These are phyloP conservation scores for Tieghemostelium lacteum DNA, from an alignment of 78 protist species.

Conservation along the genomic window DNA sequence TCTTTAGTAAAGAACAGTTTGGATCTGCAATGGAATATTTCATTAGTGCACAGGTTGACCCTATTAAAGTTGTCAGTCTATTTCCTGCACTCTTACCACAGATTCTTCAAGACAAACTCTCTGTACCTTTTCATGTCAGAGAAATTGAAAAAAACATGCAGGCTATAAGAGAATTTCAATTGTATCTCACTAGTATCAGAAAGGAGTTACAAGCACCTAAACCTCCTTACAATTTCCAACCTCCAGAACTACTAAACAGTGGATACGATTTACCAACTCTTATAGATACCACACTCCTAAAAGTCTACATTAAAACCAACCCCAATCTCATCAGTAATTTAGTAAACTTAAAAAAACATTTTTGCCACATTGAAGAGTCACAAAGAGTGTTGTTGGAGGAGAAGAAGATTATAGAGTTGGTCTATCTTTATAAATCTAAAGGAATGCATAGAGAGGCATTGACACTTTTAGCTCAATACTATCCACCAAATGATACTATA, in stretches of 20 bases:
- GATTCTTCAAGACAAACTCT: constrained; percentile 39
- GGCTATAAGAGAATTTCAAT: constrained; percentile 41
- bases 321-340: constrained; percentile 33
- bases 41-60: constrained; percentile 48
- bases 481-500: constrained; percentile 53
- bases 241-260: constrained; percentile 47
- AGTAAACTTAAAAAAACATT: constrained; percentile 35
- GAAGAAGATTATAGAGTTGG: constrained; percentile 38
- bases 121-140: constrained; percentile 22
- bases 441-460: constrained; percentile 75
- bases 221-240: constrained; percentile 17
- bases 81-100: constrained; percentile 66
- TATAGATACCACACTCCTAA: constrained; percentile 54
- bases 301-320: constrained; percentile 56
- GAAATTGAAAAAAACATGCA: constrained; percentile 50
- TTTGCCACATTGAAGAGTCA: constrained; percentile 60
- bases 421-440: constrained; percentile 62
- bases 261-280: constrained; percentile 58
- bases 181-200: constrained; percentile 14
- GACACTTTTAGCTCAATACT: constrained; percentile 24
- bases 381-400: constrained; percentile 61
- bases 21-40: constrained; percentile 74
- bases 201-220: constrained; percentile 36
- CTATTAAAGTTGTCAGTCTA: constrained; percentile 32
- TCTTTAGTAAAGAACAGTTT: constrained; percentile 61